Base-by-base conservation (phyloP, 257 asterid genomes). In the Buddleja alternifolia region DNA sequence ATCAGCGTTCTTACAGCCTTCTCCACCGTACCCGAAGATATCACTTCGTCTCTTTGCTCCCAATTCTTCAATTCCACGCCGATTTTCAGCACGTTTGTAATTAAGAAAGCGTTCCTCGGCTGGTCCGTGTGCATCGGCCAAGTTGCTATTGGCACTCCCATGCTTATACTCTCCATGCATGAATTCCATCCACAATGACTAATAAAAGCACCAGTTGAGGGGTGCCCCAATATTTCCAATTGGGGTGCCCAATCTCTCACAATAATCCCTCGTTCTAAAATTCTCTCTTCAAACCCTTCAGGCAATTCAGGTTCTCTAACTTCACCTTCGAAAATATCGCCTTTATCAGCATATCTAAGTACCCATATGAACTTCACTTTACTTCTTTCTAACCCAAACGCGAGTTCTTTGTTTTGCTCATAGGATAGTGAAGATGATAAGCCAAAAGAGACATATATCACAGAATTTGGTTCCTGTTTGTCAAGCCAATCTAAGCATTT, bases 91-190 rank as follows among this genome's bases (percentile, higher is more conserved):
- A 82, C 56, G 9, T 77, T 40, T 0, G 88, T 72, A 0, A 84
- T 45, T 53, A 84, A 52, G 1, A 77, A 48, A 0, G 84, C 79
- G 40, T 84, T 86, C 9, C 73, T 72, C 3, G 88, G 93, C 69
- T 86, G 93, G 66, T 86, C 93, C 1, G 88, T 80, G 25, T 86
- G 93, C 83, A 80, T 57, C 0, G 93, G 86, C 93, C 90, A 86
- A 0, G 88, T 47, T 0, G 82, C 86, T 1, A 86, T 73, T 0
- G 89, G 87, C 8, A 83, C 89, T 0, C 93, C 89, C 76, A 58
- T 69, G 8, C 70, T 57, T 0, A 84, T 72, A 41, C 90, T 82
- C 37, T 86, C 93, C 60, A 82, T 20, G 44, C 85, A 76, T 0
- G 93, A 86, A 10, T 81, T 81, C 83, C 85, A 81, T 0, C 85